phyloP scores from a whole-genome alignment of 345 rosid species.

The Gossypium bickii region DNA sequence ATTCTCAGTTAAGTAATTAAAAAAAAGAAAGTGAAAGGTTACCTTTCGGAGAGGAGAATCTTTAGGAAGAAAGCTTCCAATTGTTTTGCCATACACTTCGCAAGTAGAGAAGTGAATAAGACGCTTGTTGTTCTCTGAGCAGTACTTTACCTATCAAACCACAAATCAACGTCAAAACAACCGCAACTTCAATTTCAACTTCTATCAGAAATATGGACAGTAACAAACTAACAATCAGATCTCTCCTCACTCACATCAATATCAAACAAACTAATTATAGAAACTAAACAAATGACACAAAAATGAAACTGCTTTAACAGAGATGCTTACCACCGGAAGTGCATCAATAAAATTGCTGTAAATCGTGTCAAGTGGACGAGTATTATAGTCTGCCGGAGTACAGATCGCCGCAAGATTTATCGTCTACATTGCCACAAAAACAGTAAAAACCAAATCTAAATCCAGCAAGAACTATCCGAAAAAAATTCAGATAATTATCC shows the following conservation, averaged over 20 bases:
- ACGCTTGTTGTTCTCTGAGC: constrained; percentile 96
- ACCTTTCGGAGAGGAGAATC: constrained; percentile 93
- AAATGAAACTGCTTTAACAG: background rate
- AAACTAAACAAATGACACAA: background rate
- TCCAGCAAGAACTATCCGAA: background rate
- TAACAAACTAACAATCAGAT: constrained; percentile 8
- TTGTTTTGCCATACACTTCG: constrained; percentile 97
- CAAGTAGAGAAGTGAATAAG: constrained; percentile 97
- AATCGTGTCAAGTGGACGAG: constrained; percentile 95
- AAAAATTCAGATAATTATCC: background rate
- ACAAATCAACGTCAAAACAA: constrained; percentile 20
- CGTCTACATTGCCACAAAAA: constrained; percentile 36
- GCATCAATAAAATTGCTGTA: constrained; percentile 98
- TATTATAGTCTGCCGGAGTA: constrained; percentile 99
- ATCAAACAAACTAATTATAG: constrained; percentile 12
- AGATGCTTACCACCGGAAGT: constrained; percentile 83
- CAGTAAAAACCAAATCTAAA: constrained; percentile 8
- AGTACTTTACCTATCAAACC: constrained; percentile 69
- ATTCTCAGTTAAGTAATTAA: background rate
- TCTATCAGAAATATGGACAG: too few relatives aligned
- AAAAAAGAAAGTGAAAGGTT: constrained; percentile 24
- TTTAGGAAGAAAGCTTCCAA: constrained; percentile 89
- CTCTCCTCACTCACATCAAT: background rate
- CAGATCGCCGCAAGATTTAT: constrained; percentile 98
- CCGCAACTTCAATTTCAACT: constrained; percentile 11